Evolutionary conservation across 495 filamentous ascomycete species (phyloP), one percentile per base, ranked within the genome.

Genomic region (Aspergillus egyptiacus): DNA sequence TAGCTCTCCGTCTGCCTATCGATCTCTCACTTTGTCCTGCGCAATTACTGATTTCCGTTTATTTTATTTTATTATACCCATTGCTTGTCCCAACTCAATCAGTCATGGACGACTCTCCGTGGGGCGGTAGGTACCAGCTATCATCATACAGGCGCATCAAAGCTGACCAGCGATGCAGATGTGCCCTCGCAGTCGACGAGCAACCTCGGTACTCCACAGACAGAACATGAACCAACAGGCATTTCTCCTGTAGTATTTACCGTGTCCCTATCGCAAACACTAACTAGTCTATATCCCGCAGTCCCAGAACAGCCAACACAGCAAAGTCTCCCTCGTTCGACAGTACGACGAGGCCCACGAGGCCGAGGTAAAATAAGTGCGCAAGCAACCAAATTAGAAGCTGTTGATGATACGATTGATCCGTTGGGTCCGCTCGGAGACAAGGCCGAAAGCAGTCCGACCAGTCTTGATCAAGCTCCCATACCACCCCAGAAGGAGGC

Each of bases 401-500:
- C 89, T 25, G 83, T 95, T 51, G 89, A 91, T 58, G 87, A 96
- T 62, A 84, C 89, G 34, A 75, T 95, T 40, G 94, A 93, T 23
- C 93, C 93, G n/a, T 77, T 98, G 23, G 94, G 93, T 30, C 89
- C 93, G 43, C 71, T 90, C 2, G 84, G 85, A 18, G 77, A 83
- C 48, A 82, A 77, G 34, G 69, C 76, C 49, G 66, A 72, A 37
- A 64, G 65, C 34, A 63, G 53, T n/a, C 59, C 68, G 22, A 59
- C 66, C 40, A 50, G 64, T 31, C 47, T 41, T 48, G 86, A 91
- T 47, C 72, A 83, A 44, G 89, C 91, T n/a, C 93, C 93, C 13
- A 79, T 75, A 39, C 93, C 91, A 18, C 93, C 93, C 6, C 81
- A 84, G 59, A 97, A 98, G 70, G 91, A 96, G 70, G 74, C 79